Percentiles rank a stretch among this genome's conserved stretches.
Conservation (phyloP, 1,139 yeast genomes). For the Candida tetrigidarum region DNA sequence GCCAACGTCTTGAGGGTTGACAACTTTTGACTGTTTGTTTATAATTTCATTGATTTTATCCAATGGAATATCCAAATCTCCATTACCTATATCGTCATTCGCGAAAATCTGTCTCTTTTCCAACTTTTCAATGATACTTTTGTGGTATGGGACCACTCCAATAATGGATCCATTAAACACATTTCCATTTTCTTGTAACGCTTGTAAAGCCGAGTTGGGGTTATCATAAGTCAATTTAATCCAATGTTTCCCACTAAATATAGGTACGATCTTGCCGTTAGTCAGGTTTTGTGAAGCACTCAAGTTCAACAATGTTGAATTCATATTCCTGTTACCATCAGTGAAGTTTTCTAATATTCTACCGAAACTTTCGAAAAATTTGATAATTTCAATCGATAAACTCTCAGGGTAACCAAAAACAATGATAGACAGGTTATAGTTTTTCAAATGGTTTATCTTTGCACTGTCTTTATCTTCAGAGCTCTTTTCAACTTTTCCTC, state of each 20-base stretch:
- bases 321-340: conserved; percentile 21
- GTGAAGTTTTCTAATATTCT: conserved; percentile 77
- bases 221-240: conserved; percentile 82
- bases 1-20: conserved; percentile 4
- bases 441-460: conserved; percentile 9
- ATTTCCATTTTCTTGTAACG: conserved; percentile 80
- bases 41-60: conserved; percentile 7
- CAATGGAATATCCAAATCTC: conserved; percentile 22
- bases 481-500: conserved; percentile 5
- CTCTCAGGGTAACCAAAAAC: conserved; percentile 91
- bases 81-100: conserved; percentile 62
- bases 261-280: conserved; percentile 48
- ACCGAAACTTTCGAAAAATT: conserved; percentile 83
- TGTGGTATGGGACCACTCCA: conserved; percentile 77
- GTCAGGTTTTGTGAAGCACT: conserved; percentile 18
- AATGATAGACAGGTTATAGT: conserved; percentile 60
- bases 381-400: conserved; percentile 66
- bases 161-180: conserved; percentile 71
- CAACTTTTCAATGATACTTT: conserved; percentile 62
- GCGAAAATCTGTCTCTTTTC: conserved; percentile 57
- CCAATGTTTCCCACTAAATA: conserved; percentile 88
- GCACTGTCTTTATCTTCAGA: conserved; percentile 1
- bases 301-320: conserved; percentile 9
- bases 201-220: conserved; percentile 77
- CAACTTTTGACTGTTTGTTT: conserved; percentile 2